A percentile compares a stretch with the other conserved stretches of the same genome.
Evolutionary conservation across 768 basidiomycete genomes (phyloP).

Genomic region (Kwoniella shandongensis): DNA sequence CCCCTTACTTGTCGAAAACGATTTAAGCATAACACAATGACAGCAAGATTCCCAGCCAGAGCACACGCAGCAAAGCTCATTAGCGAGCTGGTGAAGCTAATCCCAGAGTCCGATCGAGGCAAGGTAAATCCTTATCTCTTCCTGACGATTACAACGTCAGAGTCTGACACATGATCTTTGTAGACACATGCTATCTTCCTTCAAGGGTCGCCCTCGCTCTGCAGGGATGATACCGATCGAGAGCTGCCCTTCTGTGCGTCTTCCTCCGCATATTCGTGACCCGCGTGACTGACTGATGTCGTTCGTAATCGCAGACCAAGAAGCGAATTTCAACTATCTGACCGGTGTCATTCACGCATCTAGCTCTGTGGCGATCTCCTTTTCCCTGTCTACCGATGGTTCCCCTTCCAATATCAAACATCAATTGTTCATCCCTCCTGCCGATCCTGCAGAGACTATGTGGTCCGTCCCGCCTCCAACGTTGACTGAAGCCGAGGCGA

Average conservation of each 20-base stretch:
- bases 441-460: constrained; percentile 62
- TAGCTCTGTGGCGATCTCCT: constrained; percentile 66
- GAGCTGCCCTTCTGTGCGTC: constrained; percentile 68
- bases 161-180: no score
- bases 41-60: constrained; percentile 33
- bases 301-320: constrained; percentile 54
- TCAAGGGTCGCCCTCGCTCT: constrained; percentile 33
- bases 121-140: no score
- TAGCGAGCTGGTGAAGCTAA: constrained; percentile 58
- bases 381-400: constrained; percentile 53
- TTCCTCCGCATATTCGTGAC: constrained; percentile 22
- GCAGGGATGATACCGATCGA: constrained; percentile 69
- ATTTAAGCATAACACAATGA: constrained; percentile 1
- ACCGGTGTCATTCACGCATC: constrained; percentile 75
- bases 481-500: constrained; percentile 58
- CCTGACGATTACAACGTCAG: no score
- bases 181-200: constrained; percentile 31
- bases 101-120: constrained; percentile 59
- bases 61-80: constrained; percentile 58
- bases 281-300: neutral
- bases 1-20: no score
- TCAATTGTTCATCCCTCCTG: constrained; percentile 76
- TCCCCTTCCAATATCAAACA: constrained; percentile 34
- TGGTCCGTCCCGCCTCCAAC: constrained; percentile 85
- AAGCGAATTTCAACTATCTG: constrained; percentile 87